Evolutionary conservation across 257 asterid genomes (phyloP).

Genomic region (Echites panduratus): DNA sequence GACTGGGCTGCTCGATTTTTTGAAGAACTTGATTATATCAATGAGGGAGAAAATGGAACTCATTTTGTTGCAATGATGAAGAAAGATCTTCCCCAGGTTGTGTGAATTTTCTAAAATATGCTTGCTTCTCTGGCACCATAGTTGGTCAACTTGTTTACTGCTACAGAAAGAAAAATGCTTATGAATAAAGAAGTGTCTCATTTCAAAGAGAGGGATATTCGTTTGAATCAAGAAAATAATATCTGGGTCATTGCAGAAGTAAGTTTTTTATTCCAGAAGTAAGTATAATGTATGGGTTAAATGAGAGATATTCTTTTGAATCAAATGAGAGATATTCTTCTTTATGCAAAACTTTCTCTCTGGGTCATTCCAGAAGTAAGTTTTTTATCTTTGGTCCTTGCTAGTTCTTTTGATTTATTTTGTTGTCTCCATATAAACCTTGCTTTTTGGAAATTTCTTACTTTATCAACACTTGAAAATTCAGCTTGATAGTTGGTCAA

Average conservation of each 20-base stretch:
- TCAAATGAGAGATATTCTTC: too few relatives aligned
- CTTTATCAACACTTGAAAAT: background rate
- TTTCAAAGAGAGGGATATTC: background rate
- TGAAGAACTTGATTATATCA: conserved; percentile 96
- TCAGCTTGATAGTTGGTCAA: background rate
- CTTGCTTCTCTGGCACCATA: background rate
- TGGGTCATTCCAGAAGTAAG: conserved; percentile 41
- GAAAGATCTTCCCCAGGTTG: conserved; percentile 97
- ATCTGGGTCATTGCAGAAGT: too few relatives aligned
- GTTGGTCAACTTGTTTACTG: background rate
- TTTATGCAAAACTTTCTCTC: conserved; percentile 29
- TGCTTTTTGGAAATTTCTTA: background rate
- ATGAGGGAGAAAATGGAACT: conserved; percentile 96
- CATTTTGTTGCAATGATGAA: conserved; percentile 90
- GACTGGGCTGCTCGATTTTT: conserved; percentile 99
- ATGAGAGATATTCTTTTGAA: too few relatives aligned
- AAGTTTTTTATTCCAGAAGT: too few relatives aligned
- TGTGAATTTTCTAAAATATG: background rate
- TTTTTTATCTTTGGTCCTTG: background rate
- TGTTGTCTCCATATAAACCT: background rate
- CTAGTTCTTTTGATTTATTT: background rate
- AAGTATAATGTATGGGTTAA: too few relatives aligned
- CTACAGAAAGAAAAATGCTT: background rate
- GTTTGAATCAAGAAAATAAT: background rate
- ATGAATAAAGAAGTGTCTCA: background rate